phyloP scores from a whole-genome alignment of 768 basidiomycete genomes.

The Terana coerulea region DNA sequence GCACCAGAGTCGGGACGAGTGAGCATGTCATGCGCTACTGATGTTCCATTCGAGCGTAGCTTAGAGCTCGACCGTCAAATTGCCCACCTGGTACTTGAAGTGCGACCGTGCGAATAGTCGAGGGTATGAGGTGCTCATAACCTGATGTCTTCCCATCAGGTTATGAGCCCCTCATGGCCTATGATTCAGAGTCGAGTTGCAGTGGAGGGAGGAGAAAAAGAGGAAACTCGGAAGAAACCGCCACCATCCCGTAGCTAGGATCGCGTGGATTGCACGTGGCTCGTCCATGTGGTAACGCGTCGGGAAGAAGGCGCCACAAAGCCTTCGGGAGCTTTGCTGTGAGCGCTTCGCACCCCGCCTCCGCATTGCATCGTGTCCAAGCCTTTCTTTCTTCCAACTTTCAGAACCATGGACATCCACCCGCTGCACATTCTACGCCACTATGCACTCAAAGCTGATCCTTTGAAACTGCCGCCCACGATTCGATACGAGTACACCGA shows the following conservation, averaged over 20 bases:
- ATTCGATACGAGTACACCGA: slow-evolving; percentile 49
- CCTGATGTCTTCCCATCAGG: too few relatives aligned
- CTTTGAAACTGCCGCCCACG: not conserved
- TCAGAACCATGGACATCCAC: too few relatives aligned
- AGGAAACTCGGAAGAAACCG: not conserved
- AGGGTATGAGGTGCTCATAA: too few relatives aligned
- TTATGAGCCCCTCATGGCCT: too few relatives aligned
- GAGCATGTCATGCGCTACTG: too few relatives aligned
- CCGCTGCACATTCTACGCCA: not conserved
- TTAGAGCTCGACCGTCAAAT: too few relatives aligned
- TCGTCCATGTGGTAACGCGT: not conserved
- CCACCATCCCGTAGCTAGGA: not conserved
- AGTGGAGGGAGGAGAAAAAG: not conserved
- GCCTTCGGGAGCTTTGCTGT: not conserved
- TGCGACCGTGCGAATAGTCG: not conserved
- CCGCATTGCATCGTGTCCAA: too few relatives aligned
- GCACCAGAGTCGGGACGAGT: too few relatives aligned
- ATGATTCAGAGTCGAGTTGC: not conserved
- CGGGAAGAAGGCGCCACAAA: slow-evolving; percentile 7
- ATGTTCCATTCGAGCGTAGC: too few relatives aligned
- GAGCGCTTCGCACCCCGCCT: too few relatives aligned
- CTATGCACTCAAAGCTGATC: not conserved
- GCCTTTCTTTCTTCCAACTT: too few relatives aligned
- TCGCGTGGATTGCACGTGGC: not conserved
- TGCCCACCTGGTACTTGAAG: too few relatives aligned